Evolutionary conservation across 257 asterid genomes (phyloP).

Genomic region (Nicotiana tomentosiformis): DNA sequence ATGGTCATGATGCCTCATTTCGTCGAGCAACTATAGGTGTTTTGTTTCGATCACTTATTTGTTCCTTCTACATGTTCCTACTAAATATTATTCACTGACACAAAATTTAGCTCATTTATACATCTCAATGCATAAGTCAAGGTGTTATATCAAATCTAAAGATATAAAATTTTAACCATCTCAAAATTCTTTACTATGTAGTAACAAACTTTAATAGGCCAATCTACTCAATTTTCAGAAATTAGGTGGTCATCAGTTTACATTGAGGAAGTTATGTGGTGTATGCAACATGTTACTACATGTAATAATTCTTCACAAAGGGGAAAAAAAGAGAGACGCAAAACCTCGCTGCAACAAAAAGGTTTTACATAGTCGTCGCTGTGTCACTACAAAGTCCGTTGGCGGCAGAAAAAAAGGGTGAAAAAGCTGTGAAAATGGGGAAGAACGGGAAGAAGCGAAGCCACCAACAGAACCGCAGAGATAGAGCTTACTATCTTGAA

Average conservation of each 20-base stretch:
- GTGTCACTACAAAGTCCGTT: background rate
- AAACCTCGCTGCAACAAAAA: background rate
- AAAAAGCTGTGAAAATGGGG: slow-evolving; percentile 41
- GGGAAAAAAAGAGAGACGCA: background rate
- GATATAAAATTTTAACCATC: background rate
- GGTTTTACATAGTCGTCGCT: background rate
- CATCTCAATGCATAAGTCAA: background rate
- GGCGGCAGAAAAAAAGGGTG: background rate
- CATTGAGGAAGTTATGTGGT: too few species aligned
- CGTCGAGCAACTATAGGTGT: too few species aligned
- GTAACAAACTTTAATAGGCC: background rate
- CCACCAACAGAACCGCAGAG: slow-evolving; percentile 50
- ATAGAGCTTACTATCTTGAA: slow-evolving; percentile 36
- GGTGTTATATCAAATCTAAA: background rate
- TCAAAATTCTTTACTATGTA: background rate
- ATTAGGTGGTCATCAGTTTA: background rate
- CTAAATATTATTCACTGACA: too few species aligned
- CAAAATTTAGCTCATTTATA: background rate
- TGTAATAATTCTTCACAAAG: too few species aligned
- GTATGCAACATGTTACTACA: too few species aligned
- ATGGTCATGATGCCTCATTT: too few species aligned
- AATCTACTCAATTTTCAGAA: background rate
- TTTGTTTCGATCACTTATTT: too few species aligned
- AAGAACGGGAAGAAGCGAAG: slow-evolving; percentile 77
- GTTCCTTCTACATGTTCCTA: too few species aligned